Percentiles rank a stretch among this genome's conserved stretches.
Conservation (phyloP, 2,329 filamentous ascomycete species). For the Beauveria sp. region DNA sequence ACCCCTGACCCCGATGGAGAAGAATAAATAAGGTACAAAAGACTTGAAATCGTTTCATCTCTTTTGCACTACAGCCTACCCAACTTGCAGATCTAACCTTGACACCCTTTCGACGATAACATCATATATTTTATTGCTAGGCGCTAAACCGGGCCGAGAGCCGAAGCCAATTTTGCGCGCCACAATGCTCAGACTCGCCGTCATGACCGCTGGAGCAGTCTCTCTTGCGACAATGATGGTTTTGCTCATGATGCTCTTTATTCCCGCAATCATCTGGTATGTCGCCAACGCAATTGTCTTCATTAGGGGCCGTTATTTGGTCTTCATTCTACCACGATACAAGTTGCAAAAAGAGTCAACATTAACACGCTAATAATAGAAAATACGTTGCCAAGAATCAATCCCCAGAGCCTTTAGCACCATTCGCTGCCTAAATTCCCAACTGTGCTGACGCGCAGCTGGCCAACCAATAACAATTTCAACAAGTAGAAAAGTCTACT, state of each 20-base stretch:
- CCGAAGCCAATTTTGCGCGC: not conserved
- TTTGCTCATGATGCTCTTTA: not conserved
- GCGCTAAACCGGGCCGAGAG: not conserved
- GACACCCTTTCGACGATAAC: no score
- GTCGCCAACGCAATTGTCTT: not conserved
- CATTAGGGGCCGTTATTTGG: no score
- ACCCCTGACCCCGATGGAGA: no score
- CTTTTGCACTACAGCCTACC: not conserved
- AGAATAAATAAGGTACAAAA: not conserved
- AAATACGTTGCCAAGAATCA: not conserved
- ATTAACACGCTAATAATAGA: not conserved
- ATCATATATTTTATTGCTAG: not conserved
- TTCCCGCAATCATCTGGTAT: not conserved
- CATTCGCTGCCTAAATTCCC: not conserved
- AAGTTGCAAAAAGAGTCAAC: not conserved
- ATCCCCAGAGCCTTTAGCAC: no score
- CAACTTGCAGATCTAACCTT: not conserved
- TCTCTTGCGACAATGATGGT: not conserved
- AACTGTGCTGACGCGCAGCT: not conserved
- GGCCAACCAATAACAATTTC: no score
- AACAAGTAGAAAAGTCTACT: not conserved
- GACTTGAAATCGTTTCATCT: not conserved
- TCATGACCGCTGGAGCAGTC: not conserved
- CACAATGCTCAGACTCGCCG: constrained; percentile 4
- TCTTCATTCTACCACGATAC: not conserved